phyloP scores from a whole-genome alignment of 2,329 filamentous ascomycete species.

The Diplodia mutila region DNA sequence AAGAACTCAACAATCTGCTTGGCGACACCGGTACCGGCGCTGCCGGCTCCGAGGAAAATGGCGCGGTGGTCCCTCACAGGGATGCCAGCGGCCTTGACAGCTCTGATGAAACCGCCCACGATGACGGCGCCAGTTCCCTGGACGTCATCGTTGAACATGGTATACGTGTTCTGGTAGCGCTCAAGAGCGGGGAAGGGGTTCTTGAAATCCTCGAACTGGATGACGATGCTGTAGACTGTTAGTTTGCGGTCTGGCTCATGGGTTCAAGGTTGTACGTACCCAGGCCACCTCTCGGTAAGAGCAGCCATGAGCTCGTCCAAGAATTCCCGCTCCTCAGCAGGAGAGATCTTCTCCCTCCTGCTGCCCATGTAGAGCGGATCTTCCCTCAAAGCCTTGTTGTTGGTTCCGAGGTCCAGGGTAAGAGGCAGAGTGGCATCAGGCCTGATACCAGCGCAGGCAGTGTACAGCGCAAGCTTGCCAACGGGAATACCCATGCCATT shows the following conservation, averaged over 20 bases:
- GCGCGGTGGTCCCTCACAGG: constrained; percentile 88
- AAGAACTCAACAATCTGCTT: constrained; percentile 99
- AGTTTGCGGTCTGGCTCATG: constrained; percentile 32
- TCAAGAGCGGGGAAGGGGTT: constrained; percentile 94
- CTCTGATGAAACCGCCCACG: constrained; percentile 75
- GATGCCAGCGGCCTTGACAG: constrained; percentile 82
- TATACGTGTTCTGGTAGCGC: constrained; percentile 84
- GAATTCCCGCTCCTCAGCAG: constrained; percentile 83
- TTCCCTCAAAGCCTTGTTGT: constrained; percentile 67
- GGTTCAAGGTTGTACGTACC: constrained; percentile 48
- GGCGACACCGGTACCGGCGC: constrained; percentile 93
- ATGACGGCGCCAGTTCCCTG: constrained; percentile 97
- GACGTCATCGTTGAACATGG: constrained; percentile 98
- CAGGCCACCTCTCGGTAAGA: constrained; percentile 74
- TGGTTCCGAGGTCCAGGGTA: constrained; percentile 66
- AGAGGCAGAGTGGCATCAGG: constrained; percentile 69
- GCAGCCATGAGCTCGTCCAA: constrained; percentile 98
- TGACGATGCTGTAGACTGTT: constrained; percentile 61
- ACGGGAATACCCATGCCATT: constrained; percentile 99
- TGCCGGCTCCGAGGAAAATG: constrained; percentile 95
- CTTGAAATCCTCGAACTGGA: constrained; percentile 98
- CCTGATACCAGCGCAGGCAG: constrained; percentile 90
- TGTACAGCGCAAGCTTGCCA: constrained; percentile 94
- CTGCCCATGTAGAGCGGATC: constrained; percentile 92
- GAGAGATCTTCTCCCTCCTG: constrained; percentile 76